Percentiles rank a stretch among this genome's conserved stretches.
Evolutionary conservation across 352 stramenopile genomes (phyloP).

Genomic region (Phytophthora meadii): DNA sequence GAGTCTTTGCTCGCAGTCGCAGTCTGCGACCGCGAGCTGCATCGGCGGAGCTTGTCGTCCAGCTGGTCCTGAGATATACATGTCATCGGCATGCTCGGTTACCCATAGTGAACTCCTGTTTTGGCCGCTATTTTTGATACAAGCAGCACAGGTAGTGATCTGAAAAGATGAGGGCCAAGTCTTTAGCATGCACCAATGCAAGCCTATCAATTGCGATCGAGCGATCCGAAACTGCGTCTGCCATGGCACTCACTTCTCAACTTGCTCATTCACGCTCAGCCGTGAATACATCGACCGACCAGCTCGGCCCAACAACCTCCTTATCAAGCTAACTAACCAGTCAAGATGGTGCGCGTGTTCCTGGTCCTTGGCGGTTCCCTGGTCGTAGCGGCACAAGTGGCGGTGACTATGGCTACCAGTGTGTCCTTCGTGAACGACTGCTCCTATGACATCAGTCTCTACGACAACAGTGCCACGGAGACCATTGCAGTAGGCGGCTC

Average conservation of each 20-base stretch:
- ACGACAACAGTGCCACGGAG: slow-evolving; percentile 52
- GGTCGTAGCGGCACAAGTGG: slow-evolving; percentile 32
- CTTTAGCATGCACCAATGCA: background rate
- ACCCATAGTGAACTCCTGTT: background rate
- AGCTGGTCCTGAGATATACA: slow-evolving; percentile 1
- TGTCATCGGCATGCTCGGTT: background rate
- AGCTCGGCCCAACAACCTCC: background rate
- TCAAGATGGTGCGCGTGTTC: slow-evolving; percentile 40
- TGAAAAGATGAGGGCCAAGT: background rate
- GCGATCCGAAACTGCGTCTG: background rate
- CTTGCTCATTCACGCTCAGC: slow-evolving; percentile 3
- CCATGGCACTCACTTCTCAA: background rate
- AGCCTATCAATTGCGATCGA: background rate
- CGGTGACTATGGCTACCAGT: slow-evolving; percentile 37
- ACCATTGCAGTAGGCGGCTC: slow-evolving; percentile 31
- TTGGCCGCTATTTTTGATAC: slow-evolving; percentile 1
- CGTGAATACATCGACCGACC: slow-evolving; percentile 2
- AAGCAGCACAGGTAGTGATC: background rate
- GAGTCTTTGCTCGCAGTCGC: too few species aligned
- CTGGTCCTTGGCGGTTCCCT: slow-evolving; percentile 33
- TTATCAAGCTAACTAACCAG: background rate
- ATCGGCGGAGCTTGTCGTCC: background rate
- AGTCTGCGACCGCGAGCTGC: background rate
- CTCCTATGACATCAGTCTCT: slow-evolving; percentile 52
- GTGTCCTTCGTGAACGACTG: slow-evolving; percentile 55